Base-by-base conservation (phyloP, 2,329 filamentous ascomycete genomes). In the Cercospora zeina region DNA sequence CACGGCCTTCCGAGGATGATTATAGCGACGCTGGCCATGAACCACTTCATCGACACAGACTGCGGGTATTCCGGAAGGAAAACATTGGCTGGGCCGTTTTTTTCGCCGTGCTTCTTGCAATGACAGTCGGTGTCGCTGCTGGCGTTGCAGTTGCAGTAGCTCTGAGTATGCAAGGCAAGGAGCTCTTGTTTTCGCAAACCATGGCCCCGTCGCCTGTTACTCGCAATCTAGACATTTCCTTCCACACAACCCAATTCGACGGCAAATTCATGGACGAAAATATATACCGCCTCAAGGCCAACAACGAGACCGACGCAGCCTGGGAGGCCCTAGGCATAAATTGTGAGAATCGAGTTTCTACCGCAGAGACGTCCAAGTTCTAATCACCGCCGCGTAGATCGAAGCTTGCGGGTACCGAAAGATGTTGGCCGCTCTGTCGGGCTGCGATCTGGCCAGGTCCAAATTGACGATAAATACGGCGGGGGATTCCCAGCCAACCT, bases 401-500 rank as follows among this genome's bases (percentile, higher is more conserved):
- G 64, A 24, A 54, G 56, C 19, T 49, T 64, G 8, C 55, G 24
- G 1, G 57, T 68, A 21, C 62, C 64, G 11, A 31, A 54, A 27
- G 62, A 66, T 11, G 50, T 66, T 34, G 66, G 53, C 14, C 45
- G 34, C 21, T 49, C 63, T 14, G 82, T 82, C 5, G 85, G 84
- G 0, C 73, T 87, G 14, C 76, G 78, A 0, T 65, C 69, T 4
- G 79, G 82, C 19, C 84, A 87, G 62, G 84, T 87, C 9, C 82
- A 84, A 65, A 77, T 86, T 16, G 78, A 76, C 6, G 73, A 78
- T 2, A 78, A 82, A 57, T 82, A 87, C 66, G 85, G 85, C 0
- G 83, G 84, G 19, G 85, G 85, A 0, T 87, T 80, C 70, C 75
- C 82, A 4, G 83, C 82, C n/a, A 84, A 85, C 33, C 80, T 85